Percentiles rank a stretch among this genome's conserved stretches.
These are phyloP conservation scores for Cystobasidium pallidum DNA, from an alignment of 1,284 basidiomycete genomes.

Conservation along the genomic window DNA sequence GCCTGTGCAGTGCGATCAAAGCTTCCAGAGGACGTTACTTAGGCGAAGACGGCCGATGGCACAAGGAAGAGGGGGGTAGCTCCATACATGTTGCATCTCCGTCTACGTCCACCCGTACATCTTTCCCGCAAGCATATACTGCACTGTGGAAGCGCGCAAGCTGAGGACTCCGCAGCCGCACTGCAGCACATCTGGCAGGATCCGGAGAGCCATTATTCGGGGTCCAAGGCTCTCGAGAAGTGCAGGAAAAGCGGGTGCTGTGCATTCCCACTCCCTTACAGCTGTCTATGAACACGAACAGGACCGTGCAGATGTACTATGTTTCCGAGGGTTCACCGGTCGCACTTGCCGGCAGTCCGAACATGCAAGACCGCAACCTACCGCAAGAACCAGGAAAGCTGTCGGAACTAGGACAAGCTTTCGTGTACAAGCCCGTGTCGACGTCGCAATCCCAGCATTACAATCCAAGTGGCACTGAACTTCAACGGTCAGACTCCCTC, in stretches of 20 bases:
- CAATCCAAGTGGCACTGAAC: background rate
- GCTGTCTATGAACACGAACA: background rate
- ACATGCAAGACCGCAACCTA: background rate
- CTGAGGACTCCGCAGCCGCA: background rate
- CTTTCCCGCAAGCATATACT: too few species aligned
- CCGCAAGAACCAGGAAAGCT: background rate
- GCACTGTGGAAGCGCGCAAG: too few species aligned
- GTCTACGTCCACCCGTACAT: too few species aligned
- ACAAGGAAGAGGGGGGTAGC: too few species aligned
- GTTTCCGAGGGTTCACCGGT: constrained; percentile 3
- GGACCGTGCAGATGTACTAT: constrained; percentile 14
- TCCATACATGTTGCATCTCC: background rate
- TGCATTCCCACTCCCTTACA: too few species aligned
- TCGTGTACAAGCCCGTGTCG: background rate
- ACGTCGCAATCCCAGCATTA: background rate
- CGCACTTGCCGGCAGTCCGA: background rate
- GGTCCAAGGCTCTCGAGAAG: too few species aligned
- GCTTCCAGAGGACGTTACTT: background rate
- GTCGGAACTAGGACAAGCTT: background rate
- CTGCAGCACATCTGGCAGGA: background rate
- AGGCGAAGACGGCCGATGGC: too few species aligned
- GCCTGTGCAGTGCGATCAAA: background rate
- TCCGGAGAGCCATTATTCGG: too few species aligned
- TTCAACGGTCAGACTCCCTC: constrained; percentile 28
- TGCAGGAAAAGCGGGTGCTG: too few species aligned